Evolutionary conservation across 176 grass and related monocot genomes (phyloP).

Genomic region (Hyparrhenia diplandra): DNA sequence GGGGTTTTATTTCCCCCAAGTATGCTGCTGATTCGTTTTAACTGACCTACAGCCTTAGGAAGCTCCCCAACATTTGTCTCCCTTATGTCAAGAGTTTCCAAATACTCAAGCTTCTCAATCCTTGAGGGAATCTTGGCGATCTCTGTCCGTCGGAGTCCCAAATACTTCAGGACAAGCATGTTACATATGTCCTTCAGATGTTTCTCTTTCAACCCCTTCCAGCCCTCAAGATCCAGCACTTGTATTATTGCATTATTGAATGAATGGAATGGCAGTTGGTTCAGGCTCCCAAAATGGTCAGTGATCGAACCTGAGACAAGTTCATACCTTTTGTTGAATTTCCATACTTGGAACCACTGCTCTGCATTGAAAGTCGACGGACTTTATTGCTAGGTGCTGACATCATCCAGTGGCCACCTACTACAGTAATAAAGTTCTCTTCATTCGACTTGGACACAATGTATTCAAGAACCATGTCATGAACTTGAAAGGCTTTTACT

Average conservation of each 20-base stretch:
- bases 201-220: not conserved
- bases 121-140: not conserved
- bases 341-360: not conserved
- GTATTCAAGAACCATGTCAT: not conserved
- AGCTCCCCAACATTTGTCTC: not conserved
- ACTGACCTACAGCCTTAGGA: not conserved
- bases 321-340: constrained; percentile 5
- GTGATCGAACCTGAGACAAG: constrained; percentile 25
- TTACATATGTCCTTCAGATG: not conserved
- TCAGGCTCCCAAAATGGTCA: not conserved
- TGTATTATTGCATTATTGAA: constrained; percentile 16
- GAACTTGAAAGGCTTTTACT: not conserved
- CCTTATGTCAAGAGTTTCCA: constrained; percentile 6
- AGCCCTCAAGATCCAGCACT: constrained; percentile 19
- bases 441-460: not conserved
- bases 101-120: not conserved
- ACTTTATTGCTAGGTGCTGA: not conserved
- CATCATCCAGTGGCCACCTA: not conserved
- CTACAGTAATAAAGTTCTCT: not conserved
- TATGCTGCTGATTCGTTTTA: not conserved
- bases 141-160: not conserved
- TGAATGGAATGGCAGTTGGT: not conserved
- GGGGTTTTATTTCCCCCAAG: constrained; percentile 8
- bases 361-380: not conserved
- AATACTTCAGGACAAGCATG: constrained; percentile 23